Evolutionary conservation across 495 filamentous ascomycete species (phyloP).

Genomic region (Penicillium taxi): DNA sequence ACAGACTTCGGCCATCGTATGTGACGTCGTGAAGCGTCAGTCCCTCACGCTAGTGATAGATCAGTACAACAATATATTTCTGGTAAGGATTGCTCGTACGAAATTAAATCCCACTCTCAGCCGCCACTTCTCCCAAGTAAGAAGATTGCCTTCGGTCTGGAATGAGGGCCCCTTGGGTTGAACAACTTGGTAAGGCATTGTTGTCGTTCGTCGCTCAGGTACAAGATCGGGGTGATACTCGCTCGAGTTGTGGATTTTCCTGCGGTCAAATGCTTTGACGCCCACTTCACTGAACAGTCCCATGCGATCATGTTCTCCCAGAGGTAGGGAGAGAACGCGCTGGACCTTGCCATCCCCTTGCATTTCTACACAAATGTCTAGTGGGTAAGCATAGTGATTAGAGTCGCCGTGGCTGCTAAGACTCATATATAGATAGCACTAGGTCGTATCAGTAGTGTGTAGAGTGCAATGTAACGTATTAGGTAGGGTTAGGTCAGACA

Average conservation of each 20-base stretch:
- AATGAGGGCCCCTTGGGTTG: slow-evolving; percentile 78
- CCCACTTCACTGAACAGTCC: slow-evolving; percentile 7
- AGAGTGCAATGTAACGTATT: neutral
- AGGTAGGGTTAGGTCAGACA: too few relatives aligned
- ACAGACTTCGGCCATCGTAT: slow-evolving; percentile 57
- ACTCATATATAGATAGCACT: slow-evolving; percentile 31
- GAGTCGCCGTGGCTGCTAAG: slow-evolving; percentile 18
- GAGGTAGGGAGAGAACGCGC: slow-evolving; percentile 29
- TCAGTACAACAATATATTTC: too few relatives aligned
- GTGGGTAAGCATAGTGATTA: slow-evolving; percentile 73
- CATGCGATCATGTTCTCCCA: slow-evolving; percentile 20
- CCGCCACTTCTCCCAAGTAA: slow-evolving; percentile 59
- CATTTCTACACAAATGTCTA: slow-evolving; percentile 53
- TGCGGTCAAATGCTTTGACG: neutral
- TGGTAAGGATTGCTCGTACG: too few relatives aligned
- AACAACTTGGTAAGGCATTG: slow-evolving; percentile 67
- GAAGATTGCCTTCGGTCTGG: slow-evolving; percentile 29
- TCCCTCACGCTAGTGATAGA: slow-evolving; percentile 54
- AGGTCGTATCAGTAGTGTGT: neutral
- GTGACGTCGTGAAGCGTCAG: slow-evolving; percentile 54
- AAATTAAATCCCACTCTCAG: slow-evolving; percentile 56
- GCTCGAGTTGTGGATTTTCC: slow-evolving; percentile 25
- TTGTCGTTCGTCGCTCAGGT: slow-evolving; percentile 40
- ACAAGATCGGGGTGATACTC: slow-evolving; percentile 58
- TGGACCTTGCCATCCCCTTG: slow-evolving; percentile 44